These are phyloP conservation scores for Fusarium nygamai DNA, from an alignment of 2,329 filamentous ascomycete species.

Conservation along the genomic window DNA sequence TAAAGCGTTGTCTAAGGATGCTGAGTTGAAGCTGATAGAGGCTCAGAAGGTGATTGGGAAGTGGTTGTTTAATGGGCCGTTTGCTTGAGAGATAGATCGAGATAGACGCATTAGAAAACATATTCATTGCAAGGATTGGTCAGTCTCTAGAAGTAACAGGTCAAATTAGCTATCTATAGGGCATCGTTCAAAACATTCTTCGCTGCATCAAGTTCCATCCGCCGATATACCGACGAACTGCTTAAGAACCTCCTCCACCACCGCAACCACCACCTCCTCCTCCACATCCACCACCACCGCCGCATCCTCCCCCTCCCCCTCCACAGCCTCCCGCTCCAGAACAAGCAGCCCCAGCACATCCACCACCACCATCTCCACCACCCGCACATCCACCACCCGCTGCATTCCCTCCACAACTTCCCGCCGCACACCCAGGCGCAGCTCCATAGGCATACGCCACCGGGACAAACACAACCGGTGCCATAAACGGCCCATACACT, in stretches of 20 bases:
- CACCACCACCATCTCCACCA: conserved; percentile 24
- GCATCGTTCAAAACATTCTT: not conserved
- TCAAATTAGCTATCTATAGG: not conserved
- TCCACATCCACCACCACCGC: not conserved
- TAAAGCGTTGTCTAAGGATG: not conserved
- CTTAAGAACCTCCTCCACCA: not conserved
- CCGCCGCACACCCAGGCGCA: conserved; percentile 53
- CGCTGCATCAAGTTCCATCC: not conserved
- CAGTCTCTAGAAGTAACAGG: no score
- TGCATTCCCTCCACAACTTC: conserved; percentile 60
- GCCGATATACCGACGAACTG: not conserved
- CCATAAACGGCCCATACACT: conserved; percentile 59
- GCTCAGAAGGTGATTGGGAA: conserved; percentile 15
- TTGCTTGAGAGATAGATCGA: conserved; percentile 40
- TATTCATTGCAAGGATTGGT: rapidly evolving
- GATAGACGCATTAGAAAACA: not conserved
- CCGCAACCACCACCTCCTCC: not conserved
- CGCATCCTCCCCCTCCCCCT: not conserved
- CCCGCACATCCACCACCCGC: conserved; percentile 52
- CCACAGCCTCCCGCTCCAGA: not conserved
- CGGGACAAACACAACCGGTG: conserved; percentile 54
- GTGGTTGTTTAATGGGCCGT: conserved; percentile 26
- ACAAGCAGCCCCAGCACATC: not conserved
- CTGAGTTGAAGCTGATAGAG: conserved; percentile 9
- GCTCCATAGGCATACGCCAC: conserved; percentile 51